Base-by-base conservation (phyloP, 2,329 filamentous ascomycete species). In the Neonectria magnoliae region DNA sequence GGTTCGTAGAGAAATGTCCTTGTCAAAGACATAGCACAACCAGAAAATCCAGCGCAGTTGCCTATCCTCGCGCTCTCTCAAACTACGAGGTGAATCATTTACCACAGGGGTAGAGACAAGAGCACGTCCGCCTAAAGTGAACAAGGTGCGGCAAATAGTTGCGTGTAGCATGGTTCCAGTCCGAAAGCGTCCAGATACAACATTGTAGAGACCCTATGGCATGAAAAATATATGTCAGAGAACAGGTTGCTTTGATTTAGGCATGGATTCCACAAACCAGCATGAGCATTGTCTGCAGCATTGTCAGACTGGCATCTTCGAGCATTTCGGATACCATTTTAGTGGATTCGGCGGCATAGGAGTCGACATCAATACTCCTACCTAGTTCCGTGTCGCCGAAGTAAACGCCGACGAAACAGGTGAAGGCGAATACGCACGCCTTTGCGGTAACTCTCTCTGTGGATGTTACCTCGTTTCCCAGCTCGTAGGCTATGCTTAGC, bases 1-100 rank as follows among this genome's bases (percentile, higher is more conserved):
- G 0, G 81, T 85, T 4, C 85, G 81, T 1, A 88, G 76, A 1
- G 83, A 77, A n/a, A 87, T 78, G 42, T 87, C 85, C 66, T 85
- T 87, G 68, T 88, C 85, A 20, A 85, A 71, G 4, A 76, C 77
- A 65, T 85, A 87, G 67, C 81, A 82, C 8, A 87, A 68, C 85
- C 86, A 88, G 69, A 88, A 88, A 0, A 87, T 57, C 18, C 74
- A 68, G 2, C 81, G 76, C 0, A 81, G 68, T 38, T 81, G 76
- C 13, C 73, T 67, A 47, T 74, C 70, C 50, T 73, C 68, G 1
- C 75, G 75, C 57, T 74, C 70, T 8, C 67, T 36, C 5, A 33
- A 33, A 9, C 67, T 55, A 5, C 27, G 53, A 20, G 54, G 48
- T 48, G 71, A 13, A 68, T 33, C 31, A 11, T 33, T 33, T 8